Percentiles rank a stretch among this genome's conserved stretches.
These are phyloP conservation scores for Penicillium desertorum DNA, from an alignment of 495 filamentous ascomycete genomes.

Conservation along the genomic window DNA sequence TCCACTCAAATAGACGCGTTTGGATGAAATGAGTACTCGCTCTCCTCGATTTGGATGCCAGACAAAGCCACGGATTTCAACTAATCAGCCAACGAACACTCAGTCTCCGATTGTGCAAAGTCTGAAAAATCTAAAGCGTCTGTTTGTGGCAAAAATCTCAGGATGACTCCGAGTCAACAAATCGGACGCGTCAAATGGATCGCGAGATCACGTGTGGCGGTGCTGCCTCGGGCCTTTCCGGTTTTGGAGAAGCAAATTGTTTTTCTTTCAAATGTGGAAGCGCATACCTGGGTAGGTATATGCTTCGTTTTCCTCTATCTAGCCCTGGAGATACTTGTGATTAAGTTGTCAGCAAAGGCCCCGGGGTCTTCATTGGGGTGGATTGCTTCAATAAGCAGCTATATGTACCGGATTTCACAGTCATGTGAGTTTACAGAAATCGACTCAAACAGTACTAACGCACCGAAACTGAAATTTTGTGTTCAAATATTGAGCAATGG, in stretches of 20 bases:
- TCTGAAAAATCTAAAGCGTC: neutral
- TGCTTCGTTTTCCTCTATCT: no score
- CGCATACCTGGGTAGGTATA: no score
- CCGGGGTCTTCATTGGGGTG: neutral
- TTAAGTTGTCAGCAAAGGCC: neutral
- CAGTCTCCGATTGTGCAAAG: neutral
- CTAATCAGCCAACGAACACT: slow-evolving; percentile 7
- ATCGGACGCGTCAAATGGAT: slow-evolving; percentile 40
- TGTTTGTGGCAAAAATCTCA: slow-evolving; percentile 30
- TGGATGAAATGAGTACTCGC: neutral
- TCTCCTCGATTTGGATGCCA: neutral
- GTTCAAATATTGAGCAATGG: no score
- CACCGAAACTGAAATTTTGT: no score
- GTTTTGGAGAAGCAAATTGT: slow-evolving; percentile 2
- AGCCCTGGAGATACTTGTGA: no score
- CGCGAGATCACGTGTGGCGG: slow-evolving; percentile 44
- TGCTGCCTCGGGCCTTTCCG: slow-evolving; percentile 14
- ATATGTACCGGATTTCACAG: no score
- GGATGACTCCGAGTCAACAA: slow-evolving; percentile 17
- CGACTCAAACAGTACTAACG: no score
- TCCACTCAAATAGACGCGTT: slow-evolving; percentile 10
- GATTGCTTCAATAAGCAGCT: slow-evolving; percentile 1
- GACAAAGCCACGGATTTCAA: neutral
- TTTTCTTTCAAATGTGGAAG: neutral
- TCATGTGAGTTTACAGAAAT: no score